Evolutionary conservation across 176 grass and related monocot genomes (phyloP).

Genomic region (Leersia perrieri): DNA sequence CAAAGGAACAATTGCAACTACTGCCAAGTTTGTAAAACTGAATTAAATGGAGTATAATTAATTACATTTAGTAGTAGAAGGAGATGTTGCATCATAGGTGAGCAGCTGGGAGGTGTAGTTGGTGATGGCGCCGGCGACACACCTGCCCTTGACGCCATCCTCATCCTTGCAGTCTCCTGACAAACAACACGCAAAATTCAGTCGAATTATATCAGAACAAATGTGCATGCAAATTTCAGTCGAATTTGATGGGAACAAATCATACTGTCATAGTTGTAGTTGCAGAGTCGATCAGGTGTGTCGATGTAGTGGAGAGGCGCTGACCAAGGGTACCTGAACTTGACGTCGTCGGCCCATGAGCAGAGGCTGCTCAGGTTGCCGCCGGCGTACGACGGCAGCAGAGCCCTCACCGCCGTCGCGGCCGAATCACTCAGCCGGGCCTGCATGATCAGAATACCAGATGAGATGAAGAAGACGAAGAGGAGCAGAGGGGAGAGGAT

Average conservation of each 20-base stretch:
- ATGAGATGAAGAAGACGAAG: neutral
- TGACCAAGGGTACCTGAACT: conserved; percentile 51
- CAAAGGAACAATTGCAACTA: neutral
- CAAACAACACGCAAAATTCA: neutral
- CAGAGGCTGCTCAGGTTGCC: conserved; percentile 58
- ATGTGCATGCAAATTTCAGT: neutral
- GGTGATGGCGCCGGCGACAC: conserved; percentile 71
- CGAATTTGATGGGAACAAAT: neutral
- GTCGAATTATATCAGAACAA: neutral
- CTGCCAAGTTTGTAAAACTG: neutral
- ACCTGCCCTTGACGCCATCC: conserved; percentile 41
- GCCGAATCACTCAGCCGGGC: conserved; percentile 32
- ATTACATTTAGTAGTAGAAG: conserved; percentile 32
- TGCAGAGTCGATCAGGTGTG: conserved; percentile 55
- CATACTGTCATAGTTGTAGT: conserved; percentile 56
- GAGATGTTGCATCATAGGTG: conserved; percentile 27
- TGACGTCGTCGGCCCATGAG: conserved; percentile 53
- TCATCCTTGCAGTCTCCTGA: conserved; percentile 72
- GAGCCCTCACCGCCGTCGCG: conserved; percentile 41
- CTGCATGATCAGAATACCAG: no score
- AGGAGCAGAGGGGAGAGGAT: neutral
- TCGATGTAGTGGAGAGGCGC: conserved; percentile 61
- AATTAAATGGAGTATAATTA: neutral
- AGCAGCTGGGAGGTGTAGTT: conserved; percentile 75
- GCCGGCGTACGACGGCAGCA: conserved; percentile 54